A percentile compares a stretch with the other conserved stretches of the same genome.
Conservation (phyloP, 2,329 filamentous ascomycete species). For the Chalara sp. region DNA sequence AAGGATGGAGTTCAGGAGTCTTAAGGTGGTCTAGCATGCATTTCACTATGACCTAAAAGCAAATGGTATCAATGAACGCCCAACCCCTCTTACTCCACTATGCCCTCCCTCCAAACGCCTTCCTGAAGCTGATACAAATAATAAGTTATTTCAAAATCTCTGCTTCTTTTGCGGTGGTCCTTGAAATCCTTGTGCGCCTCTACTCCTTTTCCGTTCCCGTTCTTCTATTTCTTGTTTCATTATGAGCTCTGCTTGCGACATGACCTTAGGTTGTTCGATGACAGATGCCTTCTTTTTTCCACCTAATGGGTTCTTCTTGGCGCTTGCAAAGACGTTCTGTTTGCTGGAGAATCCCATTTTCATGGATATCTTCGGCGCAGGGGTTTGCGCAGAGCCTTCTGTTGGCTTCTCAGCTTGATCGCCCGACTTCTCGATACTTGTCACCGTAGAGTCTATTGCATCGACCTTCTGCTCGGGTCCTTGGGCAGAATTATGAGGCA, state of each 20-base stretch:
- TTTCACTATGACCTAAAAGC: conserved; percentile 13
- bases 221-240: conserved; percentile 64
- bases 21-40: conserved; percentile 2
- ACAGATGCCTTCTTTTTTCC: conserved; percentile 51
- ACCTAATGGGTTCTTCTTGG: conserved; percentile 64
- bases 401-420: no score
- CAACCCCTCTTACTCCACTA: conserved; percentile 1
- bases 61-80: conserved; percentile 23
- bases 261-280: conserved; percentile 65
- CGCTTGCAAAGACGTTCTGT: conserved; percentile 66
- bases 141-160: conserved; percentile 25
- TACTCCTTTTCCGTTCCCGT: conserved; percentile 60
- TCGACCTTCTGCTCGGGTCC: neutral
- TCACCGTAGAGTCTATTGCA: neutral
- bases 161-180: conserved; percentile 50
- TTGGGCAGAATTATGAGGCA: neutral
- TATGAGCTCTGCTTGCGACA: conserved; percentile 81
- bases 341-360: conserved; percentile 61
- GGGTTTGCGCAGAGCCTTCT: conserved; percentile 3
- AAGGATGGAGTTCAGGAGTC: conserved; percentile 18
- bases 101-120: conserved; percentile 11
- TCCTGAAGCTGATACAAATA: conserved; percentile 1
- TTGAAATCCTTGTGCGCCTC: conserved; percentile 39
- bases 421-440: no score
- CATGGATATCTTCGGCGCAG: conserved; percentile 38